A percentile compares a stretch with the other conserved stretches of the same genome.
phyloP scores from a whole-genome alignment of 139 green algal genomes.

The Edaphochlamys debaryana region DNA sequence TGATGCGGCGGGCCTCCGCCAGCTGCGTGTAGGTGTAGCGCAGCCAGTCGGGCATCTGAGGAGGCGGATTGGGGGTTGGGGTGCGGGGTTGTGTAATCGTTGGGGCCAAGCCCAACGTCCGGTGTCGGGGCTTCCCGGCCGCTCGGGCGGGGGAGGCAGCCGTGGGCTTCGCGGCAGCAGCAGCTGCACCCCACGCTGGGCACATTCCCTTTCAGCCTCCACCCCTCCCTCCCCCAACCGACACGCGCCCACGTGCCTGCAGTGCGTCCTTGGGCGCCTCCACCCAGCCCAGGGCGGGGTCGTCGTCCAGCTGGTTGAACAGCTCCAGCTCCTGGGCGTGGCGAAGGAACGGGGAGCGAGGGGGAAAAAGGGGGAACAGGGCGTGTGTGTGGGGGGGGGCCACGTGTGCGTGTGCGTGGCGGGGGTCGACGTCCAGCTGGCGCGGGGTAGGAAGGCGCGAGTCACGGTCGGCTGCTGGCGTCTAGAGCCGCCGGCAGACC shows the following conservation, averaged over 20 bases:
- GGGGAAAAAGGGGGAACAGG: no score
- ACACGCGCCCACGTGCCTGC: not conserved
- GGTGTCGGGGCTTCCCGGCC: no score
- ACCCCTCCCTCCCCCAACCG: no score
- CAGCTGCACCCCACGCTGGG: not conserved
- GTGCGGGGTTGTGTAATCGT: not conserved
- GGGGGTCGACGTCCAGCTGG: not conserved
- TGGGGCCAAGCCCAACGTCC: not conserved
- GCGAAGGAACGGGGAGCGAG: no score
- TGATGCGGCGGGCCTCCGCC: conserved; percentile 29
- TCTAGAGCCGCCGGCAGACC: no score
- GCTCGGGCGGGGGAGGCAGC: no score
- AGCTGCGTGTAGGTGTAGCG: conserved; percentile 26
- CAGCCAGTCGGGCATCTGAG: conserved; percentile 38
- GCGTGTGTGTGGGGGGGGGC: no score
- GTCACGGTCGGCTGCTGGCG: no score
- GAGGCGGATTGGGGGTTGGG: no score
- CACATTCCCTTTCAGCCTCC: no score
- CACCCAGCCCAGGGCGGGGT: conserved; percentile 36
- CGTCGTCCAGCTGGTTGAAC: conserved; percentile 34
- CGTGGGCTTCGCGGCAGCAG: no score
- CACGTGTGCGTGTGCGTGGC: no score
- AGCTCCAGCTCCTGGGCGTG: conserved; percentile 14
- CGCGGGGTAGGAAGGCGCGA: not conserved
- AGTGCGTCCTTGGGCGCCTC: not conserved